Base-by-base conservation (phyloP, 352 stramenopile genomes). In the Phytophthora quininea region DNA sequence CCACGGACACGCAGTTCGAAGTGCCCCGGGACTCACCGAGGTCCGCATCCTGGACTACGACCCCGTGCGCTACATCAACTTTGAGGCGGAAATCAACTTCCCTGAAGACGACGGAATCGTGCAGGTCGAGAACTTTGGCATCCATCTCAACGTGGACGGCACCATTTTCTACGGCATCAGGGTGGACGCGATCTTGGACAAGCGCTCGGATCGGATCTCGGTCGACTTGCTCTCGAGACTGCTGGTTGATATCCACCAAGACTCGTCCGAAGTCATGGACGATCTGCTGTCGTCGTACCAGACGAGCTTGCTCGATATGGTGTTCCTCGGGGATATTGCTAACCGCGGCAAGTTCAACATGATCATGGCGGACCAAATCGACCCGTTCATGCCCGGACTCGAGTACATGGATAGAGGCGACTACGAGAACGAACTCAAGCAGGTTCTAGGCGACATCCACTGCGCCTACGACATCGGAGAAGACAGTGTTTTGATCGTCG, bases 381-480 rank as follows among this genome's bases (percentile, higher is more conserved):
- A 96, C 9, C 96, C 96, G 24, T 96, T 98, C 71, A 87, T 99
- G 62, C 97, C 95, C 37, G 95, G 93, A 0, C 83, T 98, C 58
- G 96, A 99, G 79, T 99, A 98, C 81, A 98, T 99, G 94, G 94
- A 99, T 71, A 96, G 96, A 56, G 95, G 92, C 40, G 93, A 99
- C 68, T 98, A 98, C 70, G 95, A 98, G 66, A 98, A 99, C 73
- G 96, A 99, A 67, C 85, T 99, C 40, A 98, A 98, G 74, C 90
- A 97, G 69, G 86, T 97, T 11, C 82, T 98, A 32, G 95, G 94
- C 24, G 94, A 98, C 63, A 97, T 95, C 47, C 86, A 96, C 72
- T 94, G 89, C 40, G 90, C 92, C 8, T 99, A 98, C 64, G 96
- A 99, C 58, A 98, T 99, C 54, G 93, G 83, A 35, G 93, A 98